Conservation (phyloP, 2,329 filamentous ascomycete genomes). For the Neonectria sp. region DNA sequence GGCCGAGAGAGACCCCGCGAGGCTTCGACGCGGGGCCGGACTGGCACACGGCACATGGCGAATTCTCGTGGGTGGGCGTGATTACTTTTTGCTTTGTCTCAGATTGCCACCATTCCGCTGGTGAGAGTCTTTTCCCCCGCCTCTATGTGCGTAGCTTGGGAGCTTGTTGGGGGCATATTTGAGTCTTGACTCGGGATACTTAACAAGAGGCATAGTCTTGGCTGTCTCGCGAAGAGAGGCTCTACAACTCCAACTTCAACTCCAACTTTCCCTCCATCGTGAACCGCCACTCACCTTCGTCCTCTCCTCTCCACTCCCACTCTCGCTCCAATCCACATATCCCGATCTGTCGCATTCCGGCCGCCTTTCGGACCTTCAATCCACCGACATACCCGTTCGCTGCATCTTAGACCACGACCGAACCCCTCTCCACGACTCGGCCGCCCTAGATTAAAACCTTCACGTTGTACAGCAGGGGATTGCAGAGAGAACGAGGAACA, state of each 20-base stretch:
- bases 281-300: not conserved
- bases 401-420: conserved; percentile 16
- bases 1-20: not conserved
- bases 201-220: not conserved
- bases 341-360: not conserved
- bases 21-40: conserved; percentile 1
- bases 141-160: not conserved
- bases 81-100: not conserved
- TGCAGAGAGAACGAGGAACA: not conserved
- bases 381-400: conserved; percentile 27
- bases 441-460: conserved; percentile 9
- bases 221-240: not conserved
- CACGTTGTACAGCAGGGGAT: not conserved
- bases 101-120: not conserved
- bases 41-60: conserved; percentile 1
- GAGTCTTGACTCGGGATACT: not conserved
- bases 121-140: not conserved
- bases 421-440: conserved; percentile 21
- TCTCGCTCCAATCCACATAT: not conserved
- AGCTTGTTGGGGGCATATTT: not conserved
- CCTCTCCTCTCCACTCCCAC: not conserved
- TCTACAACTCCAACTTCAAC: conserved; percentile 1
- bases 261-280: not conserved
- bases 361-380: conserved; percentile 21
- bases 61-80: not conserved